Evolutionary conservation across 2,329 filamentous ascomycete genomes (phyloP), one percentile per base, ranked within the genome.

Genomic region (Pezicula carpinea): DNA sequence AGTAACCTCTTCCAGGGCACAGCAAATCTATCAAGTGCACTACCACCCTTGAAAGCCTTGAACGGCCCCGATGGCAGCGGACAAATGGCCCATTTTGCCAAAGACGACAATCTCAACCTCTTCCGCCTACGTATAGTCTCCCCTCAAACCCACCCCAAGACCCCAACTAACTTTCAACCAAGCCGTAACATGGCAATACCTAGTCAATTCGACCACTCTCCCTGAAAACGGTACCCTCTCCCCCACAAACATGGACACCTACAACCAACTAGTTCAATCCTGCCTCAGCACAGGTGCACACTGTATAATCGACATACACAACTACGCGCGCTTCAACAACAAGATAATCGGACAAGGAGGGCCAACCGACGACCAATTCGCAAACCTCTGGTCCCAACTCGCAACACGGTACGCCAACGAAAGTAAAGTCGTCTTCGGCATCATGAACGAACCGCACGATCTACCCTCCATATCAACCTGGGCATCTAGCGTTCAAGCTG

Each of bases 381-480:
- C 72, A 3, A 67, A 66, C 35, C 64, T 86, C 5, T 87, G 83
- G 83, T 63, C 59, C 1, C 69, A 76, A 48, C 62, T 82, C 4
- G 82, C 83, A 1, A 68, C 65, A 1, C 78, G 79, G 59, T 87
- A 86, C 63, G 72, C 70, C 18, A 57, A 59, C 5, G 65, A 79
- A 42, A 60, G 70, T 32, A 79, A 75, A 50, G 65, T 87, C 21
- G 70, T 77, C 3, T 83, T 87, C 53, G 82, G 80, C 13, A 60
- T 87, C 38, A 86, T 87, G 82, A 87, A 87, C 65, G 83, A 83
- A 65, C 82, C 83, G 6, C 80, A 85, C 61, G 76, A 80, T 23
- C 47, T 62, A 44, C 63, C 78, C 46, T 73, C 81, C 56, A 69
- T 83, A 69, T 85, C 53, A 62, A 62, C 66, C 1, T 87, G 83